These are phyloP conservation scores for Dactylorhiza incarnata DNA, from an alignment of 106 monocot genomes.

Conservation along the genomic window DNA sequence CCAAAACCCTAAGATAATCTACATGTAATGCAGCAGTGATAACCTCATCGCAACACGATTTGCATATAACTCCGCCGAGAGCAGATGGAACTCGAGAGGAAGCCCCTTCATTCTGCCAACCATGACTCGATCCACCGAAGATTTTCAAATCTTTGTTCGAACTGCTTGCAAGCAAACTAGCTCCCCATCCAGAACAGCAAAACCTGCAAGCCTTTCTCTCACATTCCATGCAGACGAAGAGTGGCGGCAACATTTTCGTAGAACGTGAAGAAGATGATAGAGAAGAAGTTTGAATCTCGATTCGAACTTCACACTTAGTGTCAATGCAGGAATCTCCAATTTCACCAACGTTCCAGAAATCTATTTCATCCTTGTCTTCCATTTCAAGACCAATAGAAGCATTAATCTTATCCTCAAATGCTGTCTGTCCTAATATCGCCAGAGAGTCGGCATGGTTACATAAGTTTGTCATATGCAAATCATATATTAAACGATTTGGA, in stretches of 20 bases:
- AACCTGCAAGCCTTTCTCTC: conserved; percentile 61
- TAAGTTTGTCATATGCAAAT: conserved; percentile 36
- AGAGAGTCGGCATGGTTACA: conserved; percentile 61
- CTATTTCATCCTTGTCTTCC: conserved; percentile 31
- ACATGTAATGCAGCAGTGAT: conserved; percentile 63
- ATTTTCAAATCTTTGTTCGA: conserved; percentile 58
- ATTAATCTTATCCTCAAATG: conserved; percentile 70
- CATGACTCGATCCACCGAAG: conserved; percentile 60
- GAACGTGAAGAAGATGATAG: conserved; percentile 13
- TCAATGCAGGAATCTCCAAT: conserved; percentile 45
- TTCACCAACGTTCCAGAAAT: conserved; percentile 86
- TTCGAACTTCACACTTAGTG: conserved; percentile 57
- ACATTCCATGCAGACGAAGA: conserved; percentile 61
- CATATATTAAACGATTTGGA: conserved; percentile 78
- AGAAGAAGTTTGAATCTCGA: conserved; percentile 17
- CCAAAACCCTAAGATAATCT: conserved; percentile 80
- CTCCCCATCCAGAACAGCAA: conserved; percentile 95
- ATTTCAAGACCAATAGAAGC: conserved; percentile 77
- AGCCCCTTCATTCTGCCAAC: conserved; percentile 33
- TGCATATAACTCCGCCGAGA: conserved; percentile 57
- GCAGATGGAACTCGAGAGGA: conserved; percentile 15
- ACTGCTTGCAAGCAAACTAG: conserved; percentile 40
- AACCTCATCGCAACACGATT: conserved; percentile 55
- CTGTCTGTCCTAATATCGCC: conserved; percentile 58
- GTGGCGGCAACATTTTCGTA: conserved; percentile 14